Conservation (phyloP, 2,329 filamentous ascomycete genomes). For the Camillea tinctor region DNA sequence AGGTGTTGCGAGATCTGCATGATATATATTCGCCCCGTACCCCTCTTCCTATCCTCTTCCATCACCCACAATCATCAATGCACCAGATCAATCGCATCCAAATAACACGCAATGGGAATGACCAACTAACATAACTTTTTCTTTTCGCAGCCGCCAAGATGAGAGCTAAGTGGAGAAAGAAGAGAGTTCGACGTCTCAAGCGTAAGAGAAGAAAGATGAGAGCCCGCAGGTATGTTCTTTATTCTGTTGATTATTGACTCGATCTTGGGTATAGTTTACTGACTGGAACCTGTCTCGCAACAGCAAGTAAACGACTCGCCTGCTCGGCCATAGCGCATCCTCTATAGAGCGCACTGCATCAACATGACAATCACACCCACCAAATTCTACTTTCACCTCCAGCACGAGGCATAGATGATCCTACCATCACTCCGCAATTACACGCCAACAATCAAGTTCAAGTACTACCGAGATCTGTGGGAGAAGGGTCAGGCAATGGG, state of each 20-base stretch:
- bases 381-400: constrained; percentile 31
- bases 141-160: constrained; percentile 48
- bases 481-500: constrained; percentile 12
- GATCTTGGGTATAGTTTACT: not conserved
- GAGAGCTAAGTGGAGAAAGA: constrained; percentile 99
- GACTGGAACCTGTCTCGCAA: constrained; percentile 6
- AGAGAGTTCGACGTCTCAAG: constrained; percentile 98
- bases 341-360: constrained; percentile 26
- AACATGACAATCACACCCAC: constrained; percentile 37
- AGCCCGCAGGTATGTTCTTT: constrained; percentile 80
- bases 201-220: constrained; percentile 99
- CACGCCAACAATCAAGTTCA: constrained; percentile 3
- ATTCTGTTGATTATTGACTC: not conserved
- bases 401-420: constrained; percentile 23
- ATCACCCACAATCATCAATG: not conserved
- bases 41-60: not conserved
- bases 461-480: constrained; percentile 8
- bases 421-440: constrained; percentile 1
- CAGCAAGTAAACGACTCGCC: constrained; percentile 45
- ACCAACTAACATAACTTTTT: constrained; percentile 15
- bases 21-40: not conserved
- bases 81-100: not conserved
- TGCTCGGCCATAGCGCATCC: constrained; percentile 41
- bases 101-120: not conserved
- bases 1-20: not conserved